Evolutionary conservation across 805 yeast species (phyloP).

Genomic region (Zygosaccharomyces bailii): DNA sequence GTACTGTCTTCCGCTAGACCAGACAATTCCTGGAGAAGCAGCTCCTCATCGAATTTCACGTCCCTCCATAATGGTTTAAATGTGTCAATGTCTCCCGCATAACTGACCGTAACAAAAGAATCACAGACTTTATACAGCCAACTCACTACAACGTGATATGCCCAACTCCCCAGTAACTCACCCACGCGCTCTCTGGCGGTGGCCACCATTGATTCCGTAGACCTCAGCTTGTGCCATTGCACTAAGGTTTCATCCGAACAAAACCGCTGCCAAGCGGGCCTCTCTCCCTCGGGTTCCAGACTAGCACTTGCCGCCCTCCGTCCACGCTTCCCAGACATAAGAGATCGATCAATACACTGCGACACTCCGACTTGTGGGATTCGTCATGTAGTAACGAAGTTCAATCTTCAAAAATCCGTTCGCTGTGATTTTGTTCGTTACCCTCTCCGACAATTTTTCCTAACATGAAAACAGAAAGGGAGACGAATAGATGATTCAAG

Average conservation of each 20-base stretch:
- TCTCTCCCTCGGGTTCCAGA: conserved; percentile 10
- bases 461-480: conserved; percentile 3
- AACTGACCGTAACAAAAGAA: conserved; percentile 24
- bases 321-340: conserved; percentile 7
- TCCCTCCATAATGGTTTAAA: conserved; percentile 30
- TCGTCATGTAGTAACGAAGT: background rate
- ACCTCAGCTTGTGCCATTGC: conserved; percentile 23
- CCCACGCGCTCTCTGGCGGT: conserved; percentile 10
- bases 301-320: conserved; percentile 9
- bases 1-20: conserved; percentile 7
- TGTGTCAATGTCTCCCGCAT: conserved; percentile 13
- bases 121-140: conserved; percentile 36
- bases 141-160: conserved; percentile 33
- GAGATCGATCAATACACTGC: no score
- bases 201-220: conserved; percentile 10
- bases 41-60: conserved; percentile 32
- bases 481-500: background rate
- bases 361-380: background rate
- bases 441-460: conserved; percentile 1
- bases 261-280: conserved; percentile 25
- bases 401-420: background rate
- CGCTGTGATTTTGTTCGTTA: background rate
- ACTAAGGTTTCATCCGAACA: conserved; percentile 23
- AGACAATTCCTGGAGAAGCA: conserved; percentile 25
- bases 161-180: conserved; percentile 26